Conservation (phyloP, 2,329 filamentous ascomycete genomes). For the Beauveria pseudobassiana region DNA sequence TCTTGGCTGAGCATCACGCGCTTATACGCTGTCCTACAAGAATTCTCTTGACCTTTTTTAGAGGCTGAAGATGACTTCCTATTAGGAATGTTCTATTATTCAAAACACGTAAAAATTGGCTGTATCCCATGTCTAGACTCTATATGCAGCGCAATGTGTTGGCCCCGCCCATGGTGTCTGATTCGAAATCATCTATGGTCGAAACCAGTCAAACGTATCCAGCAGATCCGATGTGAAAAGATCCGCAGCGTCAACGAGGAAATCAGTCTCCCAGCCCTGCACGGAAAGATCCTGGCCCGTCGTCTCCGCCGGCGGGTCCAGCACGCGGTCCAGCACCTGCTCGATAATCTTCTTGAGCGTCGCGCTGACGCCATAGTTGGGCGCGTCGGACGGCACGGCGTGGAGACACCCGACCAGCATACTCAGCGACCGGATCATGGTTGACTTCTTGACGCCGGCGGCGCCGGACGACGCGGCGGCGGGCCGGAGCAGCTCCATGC, state of each 20-base stretch:
- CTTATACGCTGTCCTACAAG: background rate
- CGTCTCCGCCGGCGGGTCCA: conserved; percentile 27
- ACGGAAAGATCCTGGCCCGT: background rate
- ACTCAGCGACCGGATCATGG: conserved; percentile 42
- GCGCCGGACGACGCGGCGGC: conserved; percentile 15
- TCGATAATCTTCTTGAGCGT: conserved; percentile 37
- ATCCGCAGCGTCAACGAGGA: conserved; percentile 20
- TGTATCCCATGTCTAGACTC: background rate
- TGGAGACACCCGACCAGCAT: conserved; percentile 42
- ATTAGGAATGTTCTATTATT: background rate
- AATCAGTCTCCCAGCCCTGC: conserved; percentile 19
- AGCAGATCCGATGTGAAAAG: conserved; percentile 40
- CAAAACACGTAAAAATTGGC: background rate
- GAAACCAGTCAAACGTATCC: conserved; percentile 42
- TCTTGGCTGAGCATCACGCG: background rate
- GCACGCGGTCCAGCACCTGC: conserved; percentile 40
- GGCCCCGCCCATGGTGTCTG: background rate
- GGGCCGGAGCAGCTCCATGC: conserved; percentile 39
- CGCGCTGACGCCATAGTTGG: conserved; percentile 38
- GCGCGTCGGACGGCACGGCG: conserved; percentile 38
- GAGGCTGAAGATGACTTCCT: too few species aligned
- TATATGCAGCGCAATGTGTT: background rate
- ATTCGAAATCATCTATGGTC: conserved; percentile 14
- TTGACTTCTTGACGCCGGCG: conserved; percentile 31
- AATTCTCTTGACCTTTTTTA: too few species aligned